Percentiles rank a stretch among this genome's conserved stretches.
These are phyloP conservation scores for Ilyonectria mors-panacis DNA, from an alignment of 2,329 filamentous ascomycete species.

Conservation along the genomic window DNA sequence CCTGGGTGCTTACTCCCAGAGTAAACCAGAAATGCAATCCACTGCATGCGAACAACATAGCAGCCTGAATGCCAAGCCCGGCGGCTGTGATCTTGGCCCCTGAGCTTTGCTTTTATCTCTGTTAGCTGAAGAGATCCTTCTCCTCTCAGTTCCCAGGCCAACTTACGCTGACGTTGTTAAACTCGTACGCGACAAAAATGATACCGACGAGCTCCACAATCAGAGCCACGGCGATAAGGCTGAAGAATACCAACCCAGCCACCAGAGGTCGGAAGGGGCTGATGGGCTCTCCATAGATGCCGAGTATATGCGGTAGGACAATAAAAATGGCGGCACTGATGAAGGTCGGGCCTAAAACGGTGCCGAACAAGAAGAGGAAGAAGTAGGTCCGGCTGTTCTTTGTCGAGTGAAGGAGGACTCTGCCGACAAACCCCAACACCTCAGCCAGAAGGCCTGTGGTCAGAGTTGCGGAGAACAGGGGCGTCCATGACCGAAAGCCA, in stretches of 20 bases:
- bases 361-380: conserved; percentile 62
- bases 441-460: conserved; percentile 60
- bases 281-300: conserved; percentile 62
- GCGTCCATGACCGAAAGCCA: conserved; percentile 58
- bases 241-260: conserved; percentile 53
- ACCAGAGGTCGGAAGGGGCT: conserved; percentile 55
- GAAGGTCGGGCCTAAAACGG: conserved; percentile 62
- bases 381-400: conserved; percentile 56
- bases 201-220: conserved; percentile 59
- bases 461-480: conserved; percentile 58
- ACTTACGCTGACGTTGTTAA: conserved; percentile 55
- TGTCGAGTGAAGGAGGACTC: conserved; percentile 58
- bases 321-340: conserved; percentile 62
- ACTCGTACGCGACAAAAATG: conserved; percentile 56
- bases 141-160: not conserved
- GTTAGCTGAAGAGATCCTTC: conserved; percentile 33
- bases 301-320: conserved; percentile 62
- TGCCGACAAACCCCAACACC: conserved; percentile 62
- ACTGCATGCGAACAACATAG: conserved; percentile 58
- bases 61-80: conserved; percentile 62
- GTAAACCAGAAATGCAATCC: conserved; percentile 59
- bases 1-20: conserved; percentile 55
- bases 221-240: conserved; percentile 53
- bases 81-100: conserved; percentile 58
- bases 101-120: conserved; percentile 47